These are phyloP conservation scores for Xylariaceae sp. DNA, from an alignment of 2,329 filamentous ascomycete species.

Conservation along the genomic window DNA sequence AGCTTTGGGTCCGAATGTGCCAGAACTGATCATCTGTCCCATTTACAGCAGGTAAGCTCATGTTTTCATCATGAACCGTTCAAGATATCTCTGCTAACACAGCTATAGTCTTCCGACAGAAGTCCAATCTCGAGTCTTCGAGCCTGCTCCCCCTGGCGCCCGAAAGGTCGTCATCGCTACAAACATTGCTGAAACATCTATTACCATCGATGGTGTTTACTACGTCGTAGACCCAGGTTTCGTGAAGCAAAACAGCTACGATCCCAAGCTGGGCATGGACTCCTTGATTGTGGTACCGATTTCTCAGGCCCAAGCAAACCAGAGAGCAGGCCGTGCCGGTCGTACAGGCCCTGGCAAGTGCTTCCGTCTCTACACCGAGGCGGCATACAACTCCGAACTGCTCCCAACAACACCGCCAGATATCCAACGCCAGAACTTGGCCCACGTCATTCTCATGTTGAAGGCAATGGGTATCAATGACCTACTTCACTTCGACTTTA, in stretches of 20 bases:
- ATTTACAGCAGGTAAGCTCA: constrained; percentile 64
- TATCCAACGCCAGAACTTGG: constrained; percentile 90
- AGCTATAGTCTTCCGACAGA: constrained; percentile 71
- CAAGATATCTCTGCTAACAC: constrained; percentile 1
- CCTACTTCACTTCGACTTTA: constrained; percentile 94
- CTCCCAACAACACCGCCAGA: constrained; percentile 92
- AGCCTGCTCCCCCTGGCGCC: constrained; percentile 77
- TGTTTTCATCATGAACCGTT: not conserved
- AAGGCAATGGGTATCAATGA: constrained; percentile 99
- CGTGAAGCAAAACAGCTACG: constrained; percentile 95
- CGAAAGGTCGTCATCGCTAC: constrained; percentile 97
- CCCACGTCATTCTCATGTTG: constrained; percentile 90
- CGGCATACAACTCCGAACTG: constrained; percentile 95
- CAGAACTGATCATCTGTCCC: constrained; percentile 85
- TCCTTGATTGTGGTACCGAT: constrained; percentile 93
- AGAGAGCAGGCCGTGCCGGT: constrained; percentile 86
- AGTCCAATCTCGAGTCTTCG: constrained; percentile 91
- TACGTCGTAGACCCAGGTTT: constrained; percentile 97
- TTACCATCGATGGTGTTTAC: constrained; percentile 96
- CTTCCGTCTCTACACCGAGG: constrained; percentile 91
- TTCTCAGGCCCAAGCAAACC: constrained; percentile 93
- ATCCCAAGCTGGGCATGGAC: constrained; percentile 97
- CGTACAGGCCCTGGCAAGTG: constrained; percentile 94
- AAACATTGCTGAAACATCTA: constrained; percentile 96
- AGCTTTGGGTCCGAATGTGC: constrained; percentile 80